A percentile compares a stretch with the other conserved stretches of the same genome.
Evolutionary conservation across 176 grass and related monocot species (phyloP).

Genomic region (Raddia distichophylla): DNA sequence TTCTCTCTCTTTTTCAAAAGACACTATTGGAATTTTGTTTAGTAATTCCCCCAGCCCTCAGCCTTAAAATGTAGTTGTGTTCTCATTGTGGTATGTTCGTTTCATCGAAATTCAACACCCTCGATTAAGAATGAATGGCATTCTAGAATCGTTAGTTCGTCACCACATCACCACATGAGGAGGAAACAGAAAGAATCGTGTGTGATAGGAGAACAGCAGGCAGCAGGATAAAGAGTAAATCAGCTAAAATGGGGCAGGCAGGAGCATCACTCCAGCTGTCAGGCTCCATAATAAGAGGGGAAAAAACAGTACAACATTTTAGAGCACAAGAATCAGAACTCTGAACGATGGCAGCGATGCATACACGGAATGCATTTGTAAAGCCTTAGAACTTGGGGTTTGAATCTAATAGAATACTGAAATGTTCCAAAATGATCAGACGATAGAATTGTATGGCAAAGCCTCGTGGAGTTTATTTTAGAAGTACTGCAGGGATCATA

Average conservation of each 20-base stretch:
- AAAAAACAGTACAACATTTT: neutral
- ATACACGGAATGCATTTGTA: neutral
- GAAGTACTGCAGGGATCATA: neutral
- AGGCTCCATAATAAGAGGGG: neutral
- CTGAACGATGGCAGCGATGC: neutral
- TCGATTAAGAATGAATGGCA: neutral
- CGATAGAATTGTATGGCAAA: neutral
- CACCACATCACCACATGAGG: neutral
- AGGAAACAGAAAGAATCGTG: neutral
- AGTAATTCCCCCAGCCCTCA: neutral
- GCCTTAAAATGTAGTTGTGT: neutral
- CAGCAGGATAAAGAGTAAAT: neutral
- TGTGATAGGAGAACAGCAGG: neutral
- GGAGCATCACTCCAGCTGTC: neutral
- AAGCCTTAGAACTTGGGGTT: neutral
- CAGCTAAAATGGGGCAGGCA: neutral
- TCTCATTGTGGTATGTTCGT: neutral
- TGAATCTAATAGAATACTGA: neutral
- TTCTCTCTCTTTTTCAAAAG: neutral
- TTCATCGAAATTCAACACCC: neutral
- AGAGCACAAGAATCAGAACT: neutral
- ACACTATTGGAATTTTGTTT: neutral
- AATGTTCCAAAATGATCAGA: neutral
- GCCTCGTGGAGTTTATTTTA: no score
- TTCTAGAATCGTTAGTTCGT: neutral